Evolutionary conservation across 2,329 filamentous ascomycete genomes (phyloP).

Genomic region (Amesomyces nigricolor): DNA sequence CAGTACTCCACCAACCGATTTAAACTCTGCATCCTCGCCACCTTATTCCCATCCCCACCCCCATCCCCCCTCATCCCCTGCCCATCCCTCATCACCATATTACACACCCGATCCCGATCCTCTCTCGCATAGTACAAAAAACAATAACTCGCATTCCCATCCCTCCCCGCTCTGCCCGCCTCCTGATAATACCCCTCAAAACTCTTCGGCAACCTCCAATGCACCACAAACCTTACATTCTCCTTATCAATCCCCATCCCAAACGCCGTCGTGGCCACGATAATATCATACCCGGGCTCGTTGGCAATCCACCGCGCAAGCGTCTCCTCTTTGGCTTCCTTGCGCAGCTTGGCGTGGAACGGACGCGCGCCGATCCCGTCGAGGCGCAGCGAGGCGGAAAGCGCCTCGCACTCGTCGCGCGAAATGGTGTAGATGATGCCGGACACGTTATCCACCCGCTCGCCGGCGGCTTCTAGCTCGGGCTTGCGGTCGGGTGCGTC

Average conservation of each 20-base stretch:
- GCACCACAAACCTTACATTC: constrained; percentile 87
- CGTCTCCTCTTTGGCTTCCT: constrained; percentile 65
- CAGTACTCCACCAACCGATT: constrained; percentile 72
- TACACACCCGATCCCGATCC: constrained; percentile 69
- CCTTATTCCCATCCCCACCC: constrained; percentile 30
- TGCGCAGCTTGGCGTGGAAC: constrained; percentile 64
- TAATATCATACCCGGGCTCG: constrained; percentile 74
- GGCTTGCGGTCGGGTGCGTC: constrained; percentile 50
- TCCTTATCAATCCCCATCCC: constrained; percentile 98
- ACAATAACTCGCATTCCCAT: constrained; percentile 80
- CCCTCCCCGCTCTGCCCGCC: constrained; percentile 82
- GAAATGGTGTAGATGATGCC: constrained; percentile 78
- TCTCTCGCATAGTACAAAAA: constrained; percentile 88
- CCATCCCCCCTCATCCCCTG: constrained; percentile 32
- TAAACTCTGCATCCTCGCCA: constrained; percentile 57
- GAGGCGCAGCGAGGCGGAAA: constrained; percentile 59
- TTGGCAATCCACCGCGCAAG: constrained; percentile 68
- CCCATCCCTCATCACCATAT: constrained; percentile 47
- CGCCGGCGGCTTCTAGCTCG: constrained; percentile 50
- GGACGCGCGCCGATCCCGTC: constrained; percentile 69
- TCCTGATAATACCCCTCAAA: constrained; percentile 98
- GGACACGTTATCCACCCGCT: constrained; percentile 59
- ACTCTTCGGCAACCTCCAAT: constrained; percentile 89
- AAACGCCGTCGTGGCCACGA: constrained; percentile 92
- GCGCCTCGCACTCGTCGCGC: constrained; percentile 66